A percentile compares a stretch with the other conserved stretches of the same genome.
phyloP scores from a whole-genome alignment of 2,329 filamentous ascomycete genomes.

The Fusarium coicis region DNA sequence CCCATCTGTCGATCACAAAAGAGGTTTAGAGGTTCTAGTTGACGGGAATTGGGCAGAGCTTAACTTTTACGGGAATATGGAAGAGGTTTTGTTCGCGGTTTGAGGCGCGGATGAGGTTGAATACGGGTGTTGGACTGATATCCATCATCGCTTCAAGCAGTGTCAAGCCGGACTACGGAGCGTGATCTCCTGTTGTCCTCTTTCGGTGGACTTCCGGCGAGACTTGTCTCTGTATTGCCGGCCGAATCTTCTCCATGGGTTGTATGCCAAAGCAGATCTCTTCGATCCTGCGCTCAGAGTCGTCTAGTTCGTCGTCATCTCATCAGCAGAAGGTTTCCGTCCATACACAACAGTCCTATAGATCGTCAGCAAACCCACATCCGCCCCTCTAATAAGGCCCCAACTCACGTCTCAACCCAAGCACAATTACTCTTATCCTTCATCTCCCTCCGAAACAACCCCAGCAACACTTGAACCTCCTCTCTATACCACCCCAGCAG shows the following conservation, averaged over 20 bases:
- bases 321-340: constrained; percentile 12
- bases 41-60: neutral
- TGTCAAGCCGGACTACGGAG: neutral
- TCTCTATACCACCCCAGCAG: constrained; percentile 45
- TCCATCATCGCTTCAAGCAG: neutral
- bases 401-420: constrained; percentile 32
- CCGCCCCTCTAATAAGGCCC: neutral
- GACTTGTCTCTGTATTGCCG: neutral
- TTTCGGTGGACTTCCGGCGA: neutral
- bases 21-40: neutral
- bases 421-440: constrained; percentile 20
- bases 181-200: neutral
- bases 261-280: neutral
- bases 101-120: neutral
- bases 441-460: constrained; percentile 35
- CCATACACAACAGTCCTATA: constrained; percentile 35
- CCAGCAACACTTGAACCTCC: constrained; percentile 40
- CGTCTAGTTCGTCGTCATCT: neutral
- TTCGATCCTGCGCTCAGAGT: neutral
- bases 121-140: neutral
- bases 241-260: neutral
- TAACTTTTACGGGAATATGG: neutral
- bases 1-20: neutral
- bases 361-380: neutral
- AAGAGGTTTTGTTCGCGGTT: neutral